Base-by-base conservation (phyloP, 768 basidiomycete species). In the Tephrocybe sp. region DNA sequence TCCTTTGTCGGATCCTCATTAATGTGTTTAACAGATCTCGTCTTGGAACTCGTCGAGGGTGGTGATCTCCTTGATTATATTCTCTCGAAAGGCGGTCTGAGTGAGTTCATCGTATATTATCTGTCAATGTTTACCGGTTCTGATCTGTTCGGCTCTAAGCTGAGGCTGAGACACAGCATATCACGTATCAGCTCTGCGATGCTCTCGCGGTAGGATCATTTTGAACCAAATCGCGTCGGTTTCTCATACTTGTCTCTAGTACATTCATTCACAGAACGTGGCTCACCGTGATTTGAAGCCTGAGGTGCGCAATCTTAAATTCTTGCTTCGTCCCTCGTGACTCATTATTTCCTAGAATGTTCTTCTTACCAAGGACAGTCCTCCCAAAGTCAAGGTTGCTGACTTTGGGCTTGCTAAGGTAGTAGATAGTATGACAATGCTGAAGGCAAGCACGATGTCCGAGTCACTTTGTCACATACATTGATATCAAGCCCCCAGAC, bases 341-440 rank as follows among this genome's bases (percentile, higher is more conserved):
- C 6, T 52, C 51, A 40, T 1, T 50, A 24, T 24, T 11, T 41
- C 15, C 8, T 51, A 90, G 86, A 95, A 96, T 58, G 83, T 95
- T 6, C 78, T 96, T 1, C 68, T 97, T n/a, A 94, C 93, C 1
- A 73, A 64, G 9, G 80, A 85, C 36, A 57, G 73, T 2, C 89
- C 88, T 0, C 88, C 88, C 0, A 67, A 71, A 1, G 83, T 91
- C 59, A 98, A 98, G 64, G 86, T 98, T 14, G 95, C 96, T 2
- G 96, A 98, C 67, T 99, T 97, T 64, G 96, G 96, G 3, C 80
- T 98, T 6, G 95, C 96, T 1, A 99, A 98, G 65, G 83, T 88
- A n/a, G 84, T 91, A 20, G 85, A 91, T 56, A 85, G 83, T 56
- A 64, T 82, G 58, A 92, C 89, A 0, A 86, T 88, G 79, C 69